Base-by-base conservation (phyloP, 2,329 filamentous ascomycete species). In the Hypoxylon rubiginosum region DNA sequence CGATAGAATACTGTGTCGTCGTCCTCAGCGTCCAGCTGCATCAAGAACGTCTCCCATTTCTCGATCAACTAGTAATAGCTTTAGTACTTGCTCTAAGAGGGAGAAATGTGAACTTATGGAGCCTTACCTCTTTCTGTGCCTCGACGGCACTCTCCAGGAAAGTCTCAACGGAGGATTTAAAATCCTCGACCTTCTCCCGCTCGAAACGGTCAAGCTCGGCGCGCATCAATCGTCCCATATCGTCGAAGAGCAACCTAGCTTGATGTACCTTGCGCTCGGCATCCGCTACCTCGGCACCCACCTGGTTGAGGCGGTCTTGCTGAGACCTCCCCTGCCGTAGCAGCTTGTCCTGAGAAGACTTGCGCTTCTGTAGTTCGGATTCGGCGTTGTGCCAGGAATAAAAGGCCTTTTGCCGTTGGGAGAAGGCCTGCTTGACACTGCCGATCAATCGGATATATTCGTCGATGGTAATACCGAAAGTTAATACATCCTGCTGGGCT, bases 391-490 rank as follows among this genome's bases (percentile, higher is more conserved):
- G 94, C 95, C 96, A 99, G 46, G 92, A 90, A 78, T 98, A 93
- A 77, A 96, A 99, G 1, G 94, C 92, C 79, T 97, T 97, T 79
- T 99, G 96, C 61, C 96, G 90, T 79, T 97, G 94, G 36, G 86
- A 82, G 76, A 99, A 99, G 0, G 96, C 93, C 67, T 91, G 92
- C 84, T 99, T 99, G 66, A 98, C 92, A 59, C 92, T 97, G 32
- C 94, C 93, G 73, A 99, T 98, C 46, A 99, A 82, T 4, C 96
- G 93, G 72, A 99, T 97, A 80, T 99, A 99, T 81, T 99, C 96
- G 71, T 99, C 96, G 68, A 99, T 94, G 46, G 97, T 97, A 75
- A 98, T 98, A 39, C 96, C 96, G 70, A 99, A 90, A 0, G 96
- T 99, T 55, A 99, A 85, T 32, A 98, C 91, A 76, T 99, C 96